A percentile compares a stretch with the other conserved stretches of the same genome.
Evolutionary conservation across 1,284 basidiomycete genomes (phyloP).

Genomic region (Entoloma clypeatum): DNA sequence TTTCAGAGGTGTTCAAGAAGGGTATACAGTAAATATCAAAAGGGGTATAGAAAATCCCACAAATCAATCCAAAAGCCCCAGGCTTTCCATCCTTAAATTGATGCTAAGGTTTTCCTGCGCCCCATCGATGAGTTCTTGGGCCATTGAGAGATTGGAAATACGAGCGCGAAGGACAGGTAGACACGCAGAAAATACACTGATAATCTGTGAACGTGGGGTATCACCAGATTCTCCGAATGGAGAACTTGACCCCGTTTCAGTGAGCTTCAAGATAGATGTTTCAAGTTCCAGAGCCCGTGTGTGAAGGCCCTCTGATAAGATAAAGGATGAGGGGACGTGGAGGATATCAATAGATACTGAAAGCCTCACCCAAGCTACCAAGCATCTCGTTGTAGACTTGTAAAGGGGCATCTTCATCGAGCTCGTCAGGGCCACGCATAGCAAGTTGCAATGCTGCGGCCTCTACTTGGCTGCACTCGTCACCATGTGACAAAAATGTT

Average conservation of each 20-base stretch:
- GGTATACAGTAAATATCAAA: conserved; percentile 1
- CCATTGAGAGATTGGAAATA: conserved; percentile 41
- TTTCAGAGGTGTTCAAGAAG: neutral
- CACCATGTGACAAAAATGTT: conserved; percentile 40
- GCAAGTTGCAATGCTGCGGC: conserved; percentile 39
- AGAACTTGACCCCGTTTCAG: conserved; percentile 8
- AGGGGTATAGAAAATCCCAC: conserved; percentile 1
- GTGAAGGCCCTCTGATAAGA: conserved; percentile 29
- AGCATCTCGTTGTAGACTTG: conserved; percentile 38
- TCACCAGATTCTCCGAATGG: conserved; percentile 6
- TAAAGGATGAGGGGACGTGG: neutral
- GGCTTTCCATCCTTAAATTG: conserved; percentile 39
- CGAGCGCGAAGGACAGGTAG: conserved; percentile 42
- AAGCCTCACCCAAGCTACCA: conserved; percentile 33
- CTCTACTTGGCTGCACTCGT: conserved; percentile 36
- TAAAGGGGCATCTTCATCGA: conserved; percentile 34
- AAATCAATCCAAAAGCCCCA: conserved; percentile 28
- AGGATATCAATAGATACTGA: neutral
- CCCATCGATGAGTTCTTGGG: conserved; percentile 42
- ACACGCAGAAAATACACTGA: conserved; percentile 38
- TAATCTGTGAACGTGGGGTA: conserved; percentile 31
- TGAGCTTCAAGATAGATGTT: conserved; percentile 33
- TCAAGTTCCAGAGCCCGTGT: conserved; percentile 33
- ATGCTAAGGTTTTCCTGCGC: conserved; percentile 44
- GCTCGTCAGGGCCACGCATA: conserved; percentile 20